phyloP scores from a whole-genome alignment of 257 asterid species.

The Apocynum venetum region DNA sequence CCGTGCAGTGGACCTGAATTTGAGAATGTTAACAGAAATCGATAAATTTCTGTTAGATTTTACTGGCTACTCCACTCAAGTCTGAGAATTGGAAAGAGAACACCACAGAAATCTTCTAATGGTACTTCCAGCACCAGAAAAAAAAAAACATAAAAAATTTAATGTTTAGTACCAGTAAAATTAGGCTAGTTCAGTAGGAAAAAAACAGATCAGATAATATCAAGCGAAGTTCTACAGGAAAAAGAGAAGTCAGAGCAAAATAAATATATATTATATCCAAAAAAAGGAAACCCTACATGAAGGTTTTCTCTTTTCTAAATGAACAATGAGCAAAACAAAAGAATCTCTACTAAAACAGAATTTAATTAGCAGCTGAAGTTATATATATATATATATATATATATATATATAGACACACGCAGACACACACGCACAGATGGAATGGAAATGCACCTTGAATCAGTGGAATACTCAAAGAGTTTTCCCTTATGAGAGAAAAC shows the following conservation, averaged over 20 bases:
- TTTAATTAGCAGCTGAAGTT: background rate
- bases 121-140: background rate
- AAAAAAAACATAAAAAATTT: background rate
- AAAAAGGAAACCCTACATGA: background rate
- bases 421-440: background rate
- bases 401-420: background rate
- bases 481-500: slow-evolving; percentile 78
- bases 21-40: background rate
- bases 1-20: slow-evolving; percentile 1
- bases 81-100: background rate
- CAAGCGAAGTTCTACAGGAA: too few species aligned
- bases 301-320: background rate
- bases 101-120: too few species aligned
- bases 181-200: background rate
- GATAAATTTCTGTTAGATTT: background rate
- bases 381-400: background rate
- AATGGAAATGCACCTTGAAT: slow-evolving; percentile 45
- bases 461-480: slow-evolving; percentile 68
- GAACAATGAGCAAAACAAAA: background rate
- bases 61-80: background rate
- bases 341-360: background rate
- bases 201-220: background rate
- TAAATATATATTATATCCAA: too few species aligned
- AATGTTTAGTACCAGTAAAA: background rate
- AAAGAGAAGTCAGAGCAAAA: too few species aligned